A percentile compares a stretch with the other conserved stretches of the same genome.
These are phyloP conservation scores for Monoraphidium neglectum DNA, from an alignment of 139 green algal species.

Conservation along the genomic window DNA sequence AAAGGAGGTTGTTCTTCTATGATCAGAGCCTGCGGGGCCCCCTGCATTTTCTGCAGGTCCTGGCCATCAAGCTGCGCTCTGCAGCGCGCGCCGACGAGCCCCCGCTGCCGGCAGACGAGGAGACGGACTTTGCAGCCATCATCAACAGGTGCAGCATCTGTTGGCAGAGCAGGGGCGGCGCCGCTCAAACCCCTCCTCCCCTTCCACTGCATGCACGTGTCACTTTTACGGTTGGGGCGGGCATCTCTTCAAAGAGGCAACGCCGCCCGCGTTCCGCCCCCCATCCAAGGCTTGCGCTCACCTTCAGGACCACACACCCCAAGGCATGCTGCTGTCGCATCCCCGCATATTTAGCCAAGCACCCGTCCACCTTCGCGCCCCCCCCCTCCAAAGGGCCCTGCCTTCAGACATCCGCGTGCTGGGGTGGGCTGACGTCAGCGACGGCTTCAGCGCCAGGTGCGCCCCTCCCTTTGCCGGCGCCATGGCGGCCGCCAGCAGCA, in stretches of 20 bases:
- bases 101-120: constrained; percentile 37
- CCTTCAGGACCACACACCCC: not conserved
- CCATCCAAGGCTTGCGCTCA: too few relatives aligned
- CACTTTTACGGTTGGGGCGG: too few relatives aligned
- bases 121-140: constrained; percentile 85
- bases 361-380: not conserved
- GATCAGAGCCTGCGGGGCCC: not conserved
- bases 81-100: constrained; percentile 29
- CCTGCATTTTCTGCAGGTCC: constrained; percentile 58
- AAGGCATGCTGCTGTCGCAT: not conserved
- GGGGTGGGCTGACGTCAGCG: constrained; percentile 72
- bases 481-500: too few relatives aligned
- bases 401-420: constrained; percentile 76
- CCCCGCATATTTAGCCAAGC: not conserved
- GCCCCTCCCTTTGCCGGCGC: too few relatives aligned
- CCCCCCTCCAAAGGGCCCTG: constrained; percentile 16
- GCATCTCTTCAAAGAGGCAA: constrained; percentile 28
- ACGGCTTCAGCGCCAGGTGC: constrained; percentile 81
- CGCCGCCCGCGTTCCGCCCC: constrained; percentile 27
- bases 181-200: too few relatives aligned
- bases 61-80: constrained; percentile 80
- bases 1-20: too few relatives aligned
- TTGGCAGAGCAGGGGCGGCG: too few relatives aligned
- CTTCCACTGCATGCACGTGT: too few relatives aligned
- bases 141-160: constrained; percentile 63